Percentiles rank a stretch among this genome's conserved stretches.
Evolutionary conservation across 352 stramenopile species (phyloP).

Genomic region (Pythium brachiatum): DNA sequence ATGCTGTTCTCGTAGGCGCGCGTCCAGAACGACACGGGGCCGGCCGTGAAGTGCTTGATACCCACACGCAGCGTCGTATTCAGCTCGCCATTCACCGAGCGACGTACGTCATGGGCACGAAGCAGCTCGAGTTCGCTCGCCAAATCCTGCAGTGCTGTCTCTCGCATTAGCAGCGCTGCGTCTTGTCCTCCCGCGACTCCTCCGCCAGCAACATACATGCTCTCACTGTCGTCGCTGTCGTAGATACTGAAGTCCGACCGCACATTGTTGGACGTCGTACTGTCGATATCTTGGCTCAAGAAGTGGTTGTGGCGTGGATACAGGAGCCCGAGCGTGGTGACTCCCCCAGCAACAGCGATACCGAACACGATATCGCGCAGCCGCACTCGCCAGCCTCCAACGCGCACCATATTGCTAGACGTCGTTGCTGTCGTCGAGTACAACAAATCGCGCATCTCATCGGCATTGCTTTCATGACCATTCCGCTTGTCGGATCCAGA

Average conservation of each 20-base stretch:
- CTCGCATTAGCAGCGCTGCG: not conserved
- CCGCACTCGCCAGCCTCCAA: conserved; percentile 11
- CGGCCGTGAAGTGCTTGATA: conserved; percentile 40
- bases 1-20: conserved; percentile 58
- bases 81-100: conserved; percentile 51
- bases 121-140: conserved; percentile 38
- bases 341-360: conserved; percentile 1
- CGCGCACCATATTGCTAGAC: conserved; percentile 5
- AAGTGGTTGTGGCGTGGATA: not conserved
- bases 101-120: conserved; percentile 33
- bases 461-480: not conserved
- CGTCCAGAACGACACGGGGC: conserved; percentile 70
- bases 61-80: conserved; percentile 53
- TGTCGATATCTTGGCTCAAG: not conserved
- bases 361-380: conserved; percentile 15
- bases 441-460: conserved; percentile 6
- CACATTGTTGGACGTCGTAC: conserved; percentile 5
- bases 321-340: conserved; percentile 14
- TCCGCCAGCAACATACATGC: not conserved
- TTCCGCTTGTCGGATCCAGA: not conserved
- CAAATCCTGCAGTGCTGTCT: conserved; percentile 18
- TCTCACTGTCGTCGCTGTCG: conserved; percentile 8
- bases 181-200: not conserved
- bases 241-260: conserved; percentile 2
- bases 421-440: not conserved